Evolutionary conservation across 257 asterid species (phyloP).

Genomic region (Przewalskia tangutica): DNA sequence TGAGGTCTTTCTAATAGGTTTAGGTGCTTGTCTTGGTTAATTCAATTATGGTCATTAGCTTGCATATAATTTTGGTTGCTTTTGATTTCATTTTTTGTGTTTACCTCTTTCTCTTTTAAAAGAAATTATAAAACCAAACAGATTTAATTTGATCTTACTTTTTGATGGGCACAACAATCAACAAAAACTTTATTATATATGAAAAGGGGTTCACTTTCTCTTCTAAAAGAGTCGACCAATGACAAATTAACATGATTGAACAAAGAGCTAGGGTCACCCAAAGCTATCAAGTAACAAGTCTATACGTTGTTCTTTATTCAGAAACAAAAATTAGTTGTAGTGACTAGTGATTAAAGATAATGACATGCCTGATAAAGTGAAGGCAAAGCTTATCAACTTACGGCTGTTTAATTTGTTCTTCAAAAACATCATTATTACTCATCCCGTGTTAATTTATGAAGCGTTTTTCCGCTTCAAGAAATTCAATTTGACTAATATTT

Average conservation of each 20-base stretch:
- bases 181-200: not conserved
- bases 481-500: too few relatives aligned
- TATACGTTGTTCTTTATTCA: not conserved
- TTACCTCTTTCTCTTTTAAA: not conserved
- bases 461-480: too few relatives aligned
- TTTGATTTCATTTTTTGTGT: too few relatives aligned
- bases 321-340: not conserved
- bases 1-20: too few relatives aligned
- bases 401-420: not conserved
- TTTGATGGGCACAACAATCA: not conserved
- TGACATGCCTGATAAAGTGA: not conserved
- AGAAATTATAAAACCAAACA: not conserved
- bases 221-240: not conserved
- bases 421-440: not conserved
- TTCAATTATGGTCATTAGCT: too few relatives aligned
- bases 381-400: not conserved
- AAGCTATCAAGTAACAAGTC: not conserved
- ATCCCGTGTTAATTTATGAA: too few relatives aligned
- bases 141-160: not conserved
- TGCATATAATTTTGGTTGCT: too few relatives aligned
- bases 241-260: not conserved
- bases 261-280: not conserved
- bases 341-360: not conserved
- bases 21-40: too few relatives aligned
- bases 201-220: not conserved